phyloP scores from a whole-genome alignment of 2,329 filamentous ascomycete genomes.

The Rugonectria rugulosa region DNA sequence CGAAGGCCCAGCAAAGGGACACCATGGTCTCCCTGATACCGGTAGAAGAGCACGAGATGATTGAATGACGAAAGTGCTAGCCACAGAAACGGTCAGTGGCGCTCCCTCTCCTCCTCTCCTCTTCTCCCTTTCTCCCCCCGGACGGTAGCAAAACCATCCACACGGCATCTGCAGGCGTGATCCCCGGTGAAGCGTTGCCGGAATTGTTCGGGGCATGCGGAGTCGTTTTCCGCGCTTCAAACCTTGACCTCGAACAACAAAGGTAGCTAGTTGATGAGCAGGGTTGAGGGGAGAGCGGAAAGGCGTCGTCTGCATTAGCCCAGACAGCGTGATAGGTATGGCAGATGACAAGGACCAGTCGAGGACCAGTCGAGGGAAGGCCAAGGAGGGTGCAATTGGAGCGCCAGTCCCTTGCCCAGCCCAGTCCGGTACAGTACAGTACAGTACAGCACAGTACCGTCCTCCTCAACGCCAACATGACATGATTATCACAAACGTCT shows the following conservation, averaged over 20 bases:
- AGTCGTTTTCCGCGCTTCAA: conserved; percentile 8
- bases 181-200: conserved; percentile 25
- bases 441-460: neutral
- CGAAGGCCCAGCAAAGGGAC: too few species aligned
- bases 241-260: conserved; percentile 7
- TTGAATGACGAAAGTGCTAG: neutral
- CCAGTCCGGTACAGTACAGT: neutral
- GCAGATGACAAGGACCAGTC: conserved; percentile 5
- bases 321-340: neutral
- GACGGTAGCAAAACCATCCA: conserved; percentile 1
- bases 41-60: neutral
- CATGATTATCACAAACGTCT: conserved; percentile 6
- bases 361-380: neutral
- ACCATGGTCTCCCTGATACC: too few species aligned
- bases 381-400: too few species aligned
- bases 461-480: neutral
- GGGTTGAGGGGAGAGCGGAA: conserved; percentile 3
- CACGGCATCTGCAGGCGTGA: conserved; percentile 31
- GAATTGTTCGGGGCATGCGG: conserved; percentile 23
- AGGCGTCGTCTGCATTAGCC: conserved; percentile 8
- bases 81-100: neutral
- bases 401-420: too few species aligned
- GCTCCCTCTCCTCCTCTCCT: neutral
- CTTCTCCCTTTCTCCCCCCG: too few species aligned
- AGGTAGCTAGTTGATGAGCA: too few species aligned